These are phyloP conservation scores for Penicillium riverlandense DNA, from an alignment of 495 filamentous ascomycete species.

Conservation along the genomic window DNA sequence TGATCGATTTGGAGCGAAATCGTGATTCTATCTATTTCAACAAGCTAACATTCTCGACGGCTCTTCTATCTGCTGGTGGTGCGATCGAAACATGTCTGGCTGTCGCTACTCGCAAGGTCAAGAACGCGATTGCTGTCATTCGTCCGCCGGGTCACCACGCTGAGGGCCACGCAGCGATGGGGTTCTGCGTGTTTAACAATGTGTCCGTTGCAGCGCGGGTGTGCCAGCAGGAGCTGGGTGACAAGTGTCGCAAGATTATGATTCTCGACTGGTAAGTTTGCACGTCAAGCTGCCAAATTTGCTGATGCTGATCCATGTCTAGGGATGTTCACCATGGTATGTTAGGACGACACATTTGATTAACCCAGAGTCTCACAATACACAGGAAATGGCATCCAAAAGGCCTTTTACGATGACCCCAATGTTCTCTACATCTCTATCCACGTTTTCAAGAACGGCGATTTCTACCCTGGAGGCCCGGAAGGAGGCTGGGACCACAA, in stretches of 20 bases:
- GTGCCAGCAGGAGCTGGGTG: constrained; percentile 68
- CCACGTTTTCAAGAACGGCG: constrained; percentile 77
- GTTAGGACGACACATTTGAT: background rate
- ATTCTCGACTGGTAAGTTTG: constrained; percentile 89
- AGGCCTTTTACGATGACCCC: constrained; percentile 89
- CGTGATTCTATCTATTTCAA: constrained; percentile 90
- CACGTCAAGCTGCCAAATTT: background rate
- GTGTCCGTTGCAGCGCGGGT: constrained; percentile 82
- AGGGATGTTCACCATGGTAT: constrained; percentile 62
- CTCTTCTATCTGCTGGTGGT: constrained; percentile 81
- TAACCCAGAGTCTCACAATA: constrained; percentile 11
- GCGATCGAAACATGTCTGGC: constrained; percentile 90
- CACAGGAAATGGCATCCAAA: constrained; percentile 88
- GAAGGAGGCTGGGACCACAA: constrained; percentile 73
- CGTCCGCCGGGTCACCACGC: constrained; percentile 95
- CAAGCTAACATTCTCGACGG: constrained; percentile 67
- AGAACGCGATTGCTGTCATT: constrained; percentile 92
- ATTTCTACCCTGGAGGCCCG: constrained; percentile 76
- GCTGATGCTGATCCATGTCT: constrained; percentile 16
- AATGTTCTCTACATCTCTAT: constrained; percentile 94
- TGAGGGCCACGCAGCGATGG: constrained; percentile 74
- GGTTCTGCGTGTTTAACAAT: constrained; percentile 97
- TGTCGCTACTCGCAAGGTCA: constrained; percentile 70
- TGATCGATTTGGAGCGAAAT: constrained; percentile 56
- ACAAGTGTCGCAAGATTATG: constrained; percentile 75